Conservation (phyloP, 306 rosid genomes). For the Argentina anserina region DNA sequence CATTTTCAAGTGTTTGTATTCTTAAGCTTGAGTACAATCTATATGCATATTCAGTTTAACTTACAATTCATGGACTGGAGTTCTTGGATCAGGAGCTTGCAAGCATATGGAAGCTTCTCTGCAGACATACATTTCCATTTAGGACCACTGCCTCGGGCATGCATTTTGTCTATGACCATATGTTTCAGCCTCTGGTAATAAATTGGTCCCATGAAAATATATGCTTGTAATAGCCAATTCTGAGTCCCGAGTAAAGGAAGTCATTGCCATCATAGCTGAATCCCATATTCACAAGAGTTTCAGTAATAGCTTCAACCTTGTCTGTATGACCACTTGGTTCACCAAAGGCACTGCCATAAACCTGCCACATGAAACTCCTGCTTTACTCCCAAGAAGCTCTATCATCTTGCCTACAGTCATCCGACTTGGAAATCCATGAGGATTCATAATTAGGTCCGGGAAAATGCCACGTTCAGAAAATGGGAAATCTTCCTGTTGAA, state of each 20-base stretch:
- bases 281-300: slow-evolving; percentile 73
- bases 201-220: slow-evolving; percentile 97
- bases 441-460: slow-evolving; percentile 95
- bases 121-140: slow-evolving; percentile 88
- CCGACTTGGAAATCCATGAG: slow-evolving; percentile 98
- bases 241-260: slow-evolving; percentile 86
- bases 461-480: slow-evolving; percentile 94
- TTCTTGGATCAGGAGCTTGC: slow-evolving; percentile 95
- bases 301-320: slow-evolving; percentile 83
- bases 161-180: slow-evolving; percentile 96
- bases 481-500: slow-evolving; percentile 92
- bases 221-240: slow-evolving; percentile 84
- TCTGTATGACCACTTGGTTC: slow-evolving; percentile 97
- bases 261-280: slow-evolving; percentile 89
- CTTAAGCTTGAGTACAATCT: no score
- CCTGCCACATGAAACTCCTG: slow-evolving; percentile 93
- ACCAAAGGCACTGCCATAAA: slow-evolving; percentile 98
- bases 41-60: no score
- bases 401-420: slow-evolving; percentile 99
- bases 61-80: slow-evolving; percentile 94
- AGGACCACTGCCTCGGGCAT: slow-evolving; percentile 93
- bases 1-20: no score
- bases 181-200: slow-evolving; percentile 95
- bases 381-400: slow-evolving; percentile 93
- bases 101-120: slow-evolving; percentile 84